Percentiles rank a stretch among this genome's conserved stretches.
These are phyloP conservation scores for Rhododendron griersonianum DNA, from an alignment of 148 eudicot genomes.

Conservation along the genomic window DNA sequence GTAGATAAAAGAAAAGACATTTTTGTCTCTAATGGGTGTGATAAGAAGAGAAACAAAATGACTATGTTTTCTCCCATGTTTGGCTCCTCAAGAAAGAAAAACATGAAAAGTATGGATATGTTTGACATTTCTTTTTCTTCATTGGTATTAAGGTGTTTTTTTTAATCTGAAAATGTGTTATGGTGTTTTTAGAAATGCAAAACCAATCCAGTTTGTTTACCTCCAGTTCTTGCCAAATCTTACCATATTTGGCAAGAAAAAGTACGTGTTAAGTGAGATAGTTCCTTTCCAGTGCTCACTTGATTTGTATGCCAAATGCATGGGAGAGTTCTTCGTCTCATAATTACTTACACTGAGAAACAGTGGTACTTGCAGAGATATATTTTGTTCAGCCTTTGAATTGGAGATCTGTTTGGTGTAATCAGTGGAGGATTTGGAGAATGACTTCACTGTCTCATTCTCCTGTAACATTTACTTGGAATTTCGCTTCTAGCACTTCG, in stretches of 20 bases:
- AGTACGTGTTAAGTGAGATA: not conserved
- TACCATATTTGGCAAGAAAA: not conserved
- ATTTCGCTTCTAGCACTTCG: conserved; percentile 24
- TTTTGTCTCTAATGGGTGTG: not conserved
- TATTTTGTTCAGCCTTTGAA: not conserved
- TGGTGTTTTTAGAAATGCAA: not conserved
- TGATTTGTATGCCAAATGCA: not conserved
- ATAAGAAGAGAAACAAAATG: not conserved
- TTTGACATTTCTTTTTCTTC: not conserved
- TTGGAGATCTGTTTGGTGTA: conserved; percentile 13
- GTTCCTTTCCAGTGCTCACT: not conserved
- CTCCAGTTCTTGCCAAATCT: not conserved
- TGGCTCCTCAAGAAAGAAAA: not conserved
- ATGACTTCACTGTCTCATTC: conserved; percentile 52
- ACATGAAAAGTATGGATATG: not conserved
- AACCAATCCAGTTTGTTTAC: not conserved
- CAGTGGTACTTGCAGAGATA: not conserved
- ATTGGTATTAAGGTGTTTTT: not conserved
- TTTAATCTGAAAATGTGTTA: not conserved
- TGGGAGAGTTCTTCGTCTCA: not conserved
- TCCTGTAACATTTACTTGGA: conserved; percentile 21
- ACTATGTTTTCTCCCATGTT: not conserved
- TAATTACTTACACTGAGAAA: not conserved
- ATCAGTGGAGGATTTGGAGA: conserved; percentile 14
- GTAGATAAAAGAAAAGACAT: not conserved